Percentiles rank a stretch among this genome's conserved stretches.
These are phyloP conservation scores for Cardamine chenopodiifolia DNA, from an alignment of 345 rosid genomes.

Conservation along the genomic window DNA sequence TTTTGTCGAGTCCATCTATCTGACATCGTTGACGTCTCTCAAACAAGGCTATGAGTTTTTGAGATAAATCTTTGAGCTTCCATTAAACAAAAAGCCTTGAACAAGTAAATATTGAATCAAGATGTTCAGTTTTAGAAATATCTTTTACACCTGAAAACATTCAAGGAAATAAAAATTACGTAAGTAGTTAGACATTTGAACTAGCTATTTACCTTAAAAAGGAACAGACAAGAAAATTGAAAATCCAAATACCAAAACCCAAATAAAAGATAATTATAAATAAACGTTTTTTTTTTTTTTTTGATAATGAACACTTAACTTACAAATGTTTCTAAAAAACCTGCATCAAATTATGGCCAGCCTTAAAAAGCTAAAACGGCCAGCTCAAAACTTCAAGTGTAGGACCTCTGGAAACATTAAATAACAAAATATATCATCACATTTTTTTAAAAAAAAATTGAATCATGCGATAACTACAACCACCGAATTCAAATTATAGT, in stretches of 20 bases:
- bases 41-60: constrained; percentile 26
- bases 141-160: constrained; percentile 21
- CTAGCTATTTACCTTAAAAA: not conserved
- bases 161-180: not conserved
- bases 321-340: not conserved
- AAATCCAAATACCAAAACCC: not conserved
- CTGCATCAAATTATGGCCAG: constrained; percentile 24
- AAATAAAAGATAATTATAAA: too few species aligned
- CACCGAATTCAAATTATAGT: not conserved
- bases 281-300: too few species aligned
- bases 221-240: not conserved
- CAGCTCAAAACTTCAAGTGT: constrained; percentile 34
- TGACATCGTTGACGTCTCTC: constrained; percentile 43
- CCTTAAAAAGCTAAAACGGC: constrained; percentile 29
- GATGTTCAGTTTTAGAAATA: too few species aligned
- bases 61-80: constrained; percentile 23
- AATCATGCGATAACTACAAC: not conserved
- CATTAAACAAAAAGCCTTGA: constrained; percentile 18
- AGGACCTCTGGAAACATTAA: constrained; percentile 17
- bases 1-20: constrained; percentile 47
- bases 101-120: not conserved
- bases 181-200: not conserved
- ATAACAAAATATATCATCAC: not conserved
- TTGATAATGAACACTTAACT: too few species aligned
- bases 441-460: not conserved